Evolutionary conservation across 805 yeast species (phyloP).

Genomic region (Starmerella scarabaei): DNA sequence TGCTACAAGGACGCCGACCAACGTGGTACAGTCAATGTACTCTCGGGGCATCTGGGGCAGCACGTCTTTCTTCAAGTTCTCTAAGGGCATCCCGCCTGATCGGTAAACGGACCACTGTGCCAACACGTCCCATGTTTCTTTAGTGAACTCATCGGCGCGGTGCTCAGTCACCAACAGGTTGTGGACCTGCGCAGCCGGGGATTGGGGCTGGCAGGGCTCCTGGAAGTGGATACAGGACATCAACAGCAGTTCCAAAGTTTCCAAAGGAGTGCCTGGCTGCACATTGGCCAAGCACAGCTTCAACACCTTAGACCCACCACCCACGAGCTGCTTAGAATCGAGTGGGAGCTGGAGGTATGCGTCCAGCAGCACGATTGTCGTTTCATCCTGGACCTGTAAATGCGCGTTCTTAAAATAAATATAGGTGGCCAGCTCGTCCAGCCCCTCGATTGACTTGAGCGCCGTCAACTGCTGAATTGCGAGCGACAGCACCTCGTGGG

Average conservation of each 20-base stretch:
- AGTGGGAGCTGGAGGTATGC: conserved; percentile 16
- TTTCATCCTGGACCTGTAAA: conserved; percentile 4
- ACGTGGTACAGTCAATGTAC: conserved; percentile 21
- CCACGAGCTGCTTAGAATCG: not conserved
- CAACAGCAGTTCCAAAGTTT: conserved; percentile 23
- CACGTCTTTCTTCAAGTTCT: conserved; percentile 5
- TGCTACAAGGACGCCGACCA: conserved; percentile 20
- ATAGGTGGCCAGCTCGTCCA: conserved; percentile 9
- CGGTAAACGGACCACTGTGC: conserved; percentile 27
- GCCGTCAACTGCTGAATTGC: conserved; percentile 4
- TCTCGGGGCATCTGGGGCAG: conserved; percentile 15
- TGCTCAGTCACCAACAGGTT: conserved; percentile 1
- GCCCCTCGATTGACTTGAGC: not conserved
- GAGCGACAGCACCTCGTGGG: conserved; percentile 1
- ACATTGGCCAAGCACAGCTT: conserved; percentile 6
- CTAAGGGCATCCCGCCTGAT: conserved; percentile 4
- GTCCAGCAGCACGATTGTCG: conserved; percentile 17
- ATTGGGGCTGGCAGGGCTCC: conserved; percentile 13
- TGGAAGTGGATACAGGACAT: conserved; percentile 22
- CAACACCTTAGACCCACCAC: conserved; percentile 16
- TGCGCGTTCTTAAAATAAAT: conserved; percentile 15
- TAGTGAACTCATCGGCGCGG: conserved; percentile 17
- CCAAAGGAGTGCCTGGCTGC: conserved; percentile 13
- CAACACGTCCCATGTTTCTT: conserved; percentile 29
- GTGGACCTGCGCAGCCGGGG: conserved; percentile 3